A percentile compares a stretch with the other conserved stretches of the same genome.
These are phyloP conservation scores for Claviceps fusiformis DNA, from an alignment of 2,329 filamentous ascomycete species.

Conservation along the genomic window DNA sequence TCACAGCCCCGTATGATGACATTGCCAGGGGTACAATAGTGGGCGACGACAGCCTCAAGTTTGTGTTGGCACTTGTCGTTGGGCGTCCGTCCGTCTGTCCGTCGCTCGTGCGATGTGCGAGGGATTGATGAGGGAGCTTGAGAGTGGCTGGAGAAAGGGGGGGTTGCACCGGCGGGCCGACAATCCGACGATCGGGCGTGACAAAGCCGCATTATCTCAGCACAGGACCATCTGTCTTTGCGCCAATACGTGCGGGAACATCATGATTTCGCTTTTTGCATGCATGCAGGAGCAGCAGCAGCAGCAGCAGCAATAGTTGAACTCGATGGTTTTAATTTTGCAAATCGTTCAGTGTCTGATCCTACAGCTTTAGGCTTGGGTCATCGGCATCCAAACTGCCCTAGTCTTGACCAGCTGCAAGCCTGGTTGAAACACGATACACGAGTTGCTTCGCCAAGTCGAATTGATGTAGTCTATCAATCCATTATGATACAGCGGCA, in stretches of 20 bases:
- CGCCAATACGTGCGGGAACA: neutral
- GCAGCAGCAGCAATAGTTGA: no score
- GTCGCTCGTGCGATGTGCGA: neutral
- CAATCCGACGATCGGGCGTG: neutral
- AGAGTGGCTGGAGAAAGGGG: neutral
- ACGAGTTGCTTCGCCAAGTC: slow-evolving; percentile 6
- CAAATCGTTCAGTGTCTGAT: neutral
- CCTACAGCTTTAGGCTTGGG: neutral
- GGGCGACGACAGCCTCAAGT: neutral
- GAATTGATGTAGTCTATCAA: slow-evolving; percentile 19
- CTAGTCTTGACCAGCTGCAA: neutral
- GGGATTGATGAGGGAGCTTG: neutral
- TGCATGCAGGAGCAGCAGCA: neutral
- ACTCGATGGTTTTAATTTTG: neutral
- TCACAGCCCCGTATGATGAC: slow-evolving; percentile 1
- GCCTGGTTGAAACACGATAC: neutral
- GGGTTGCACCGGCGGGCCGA: slow-evolving; percentile 2
- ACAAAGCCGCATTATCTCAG: neutral
- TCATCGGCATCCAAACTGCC: neutral
- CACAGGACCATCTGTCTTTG: neutral
- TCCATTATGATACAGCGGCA: slow-evolving; percentile 21
- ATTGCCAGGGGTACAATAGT: slow-evolving; percentile 1
- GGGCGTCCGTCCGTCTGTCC: neutral
- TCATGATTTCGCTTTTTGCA: neutral
- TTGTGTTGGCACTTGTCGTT: neutral